These are phyloP conservation scores for Gautieria morchelliformis DNA, from an alignment of 768 basidiomycete genomes.

Conservation along the genomic window DNA sequence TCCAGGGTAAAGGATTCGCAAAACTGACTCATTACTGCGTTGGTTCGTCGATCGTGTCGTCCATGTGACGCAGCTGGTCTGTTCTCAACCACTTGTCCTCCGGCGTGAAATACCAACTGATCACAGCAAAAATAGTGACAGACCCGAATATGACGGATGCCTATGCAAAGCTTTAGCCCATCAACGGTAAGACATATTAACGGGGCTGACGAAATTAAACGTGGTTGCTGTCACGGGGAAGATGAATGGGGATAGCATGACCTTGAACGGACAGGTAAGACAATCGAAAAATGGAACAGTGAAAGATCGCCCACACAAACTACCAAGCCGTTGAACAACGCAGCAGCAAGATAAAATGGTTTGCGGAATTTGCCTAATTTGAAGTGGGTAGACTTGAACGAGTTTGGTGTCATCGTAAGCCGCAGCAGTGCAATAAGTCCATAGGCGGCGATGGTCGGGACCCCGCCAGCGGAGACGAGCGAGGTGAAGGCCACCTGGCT, in stretches of 20 bases:
- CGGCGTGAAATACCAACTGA: conserved; percentile 73
- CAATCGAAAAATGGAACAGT: not conserved
- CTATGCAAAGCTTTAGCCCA: conserved; percentile 24
- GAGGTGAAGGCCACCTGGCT: conserved; percentile 91
- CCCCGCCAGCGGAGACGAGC: conserved; percentile 74
- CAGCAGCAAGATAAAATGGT: conserved; percentile 59
- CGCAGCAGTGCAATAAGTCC: conserved; percentile 71
- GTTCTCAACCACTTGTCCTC: conserved; percentile 71
- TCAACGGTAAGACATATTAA: not conserved
- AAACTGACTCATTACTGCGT: too few relatives aligned
- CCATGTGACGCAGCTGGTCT: conserved; percentile 46
- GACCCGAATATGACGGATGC: conserved; percentile 70
- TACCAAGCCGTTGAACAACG: conserved; percentile 63
- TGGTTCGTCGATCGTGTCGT: conserved; percentile 16
- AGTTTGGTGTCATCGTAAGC: conserved; percentile 65
- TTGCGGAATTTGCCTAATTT: conserved; percentile 55
- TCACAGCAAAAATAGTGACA: conserved; percentile 67
- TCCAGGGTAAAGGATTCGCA: too few relatives aligned
- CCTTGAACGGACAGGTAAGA: conserved; percentile 30
- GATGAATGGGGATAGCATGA: conserved; percentile 78
- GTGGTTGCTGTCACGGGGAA: conserved; percentile 70
- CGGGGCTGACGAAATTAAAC: conserved; percentile 73
- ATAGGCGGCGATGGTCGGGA: conserved; percentile 85
- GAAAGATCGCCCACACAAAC: conserved; percentile 48
- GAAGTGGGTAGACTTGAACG: conserved; percentile 68